These are phyloP conservation scores for Leishmania major DNA, from an alignment of 208 protist genomes.

Conservation along the genomic window DNA sequence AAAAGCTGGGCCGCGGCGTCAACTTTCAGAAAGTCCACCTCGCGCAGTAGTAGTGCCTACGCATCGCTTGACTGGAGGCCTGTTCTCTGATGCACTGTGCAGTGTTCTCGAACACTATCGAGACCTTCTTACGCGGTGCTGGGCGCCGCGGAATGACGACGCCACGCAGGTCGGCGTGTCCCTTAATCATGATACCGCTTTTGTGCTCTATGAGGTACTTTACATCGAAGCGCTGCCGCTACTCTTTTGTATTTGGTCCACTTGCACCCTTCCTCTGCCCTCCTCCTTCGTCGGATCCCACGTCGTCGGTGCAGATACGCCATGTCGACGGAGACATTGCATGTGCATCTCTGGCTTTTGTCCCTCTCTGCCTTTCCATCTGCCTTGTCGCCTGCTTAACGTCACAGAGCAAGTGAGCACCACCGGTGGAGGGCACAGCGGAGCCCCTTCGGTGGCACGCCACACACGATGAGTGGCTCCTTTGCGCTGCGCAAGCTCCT, in stretches of 20 bases:
- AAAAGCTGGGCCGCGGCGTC: neutral
- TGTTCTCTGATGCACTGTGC: neutral
- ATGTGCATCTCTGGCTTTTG: neutral
- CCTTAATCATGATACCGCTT: neutral
- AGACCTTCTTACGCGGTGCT: neutral
- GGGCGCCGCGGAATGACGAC: neutral
- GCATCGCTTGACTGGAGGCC: neutral
- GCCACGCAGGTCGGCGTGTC: neutral
- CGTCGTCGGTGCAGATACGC: neutral
- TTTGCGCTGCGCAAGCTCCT: conserved; percentile 76
- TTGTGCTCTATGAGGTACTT: neutral
- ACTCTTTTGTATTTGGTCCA: neutral
- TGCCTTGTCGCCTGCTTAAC: neutral
- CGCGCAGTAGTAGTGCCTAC: neutral
- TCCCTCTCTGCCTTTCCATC: neutral
- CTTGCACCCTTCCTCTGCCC: neutral
- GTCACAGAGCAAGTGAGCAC: neutral
- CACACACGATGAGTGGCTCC: conserved; percentile 59
- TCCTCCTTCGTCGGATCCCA: neutral
- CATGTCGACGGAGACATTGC: neutral
- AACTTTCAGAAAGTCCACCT: neutral
- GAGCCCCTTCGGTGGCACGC: neutral
- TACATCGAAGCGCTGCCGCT: neutral
- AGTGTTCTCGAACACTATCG: neutral
- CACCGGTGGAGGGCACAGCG: neutral